Evolutionary conservation across 805 yeast genomes (phyloP).

Genomic region (Kazachstania taianensis): DNA sequence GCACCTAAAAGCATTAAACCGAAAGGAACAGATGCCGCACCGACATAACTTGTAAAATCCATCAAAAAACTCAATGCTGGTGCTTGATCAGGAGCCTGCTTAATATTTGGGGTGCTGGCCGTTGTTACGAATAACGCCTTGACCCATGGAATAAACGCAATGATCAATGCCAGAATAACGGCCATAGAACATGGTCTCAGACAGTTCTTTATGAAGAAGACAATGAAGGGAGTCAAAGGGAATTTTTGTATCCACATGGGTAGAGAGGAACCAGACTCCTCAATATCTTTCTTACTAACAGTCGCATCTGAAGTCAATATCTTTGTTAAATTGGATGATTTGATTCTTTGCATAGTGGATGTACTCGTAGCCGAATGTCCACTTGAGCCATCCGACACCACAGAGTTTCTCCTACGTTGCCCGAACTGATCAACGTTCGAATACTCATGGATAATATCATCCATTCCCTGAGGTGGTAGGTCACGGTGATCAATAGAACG

Average conservation of each 20-base stretch:
- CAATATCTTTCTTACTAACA: slow-evolving; percentile 23
- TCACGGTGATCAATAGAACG: slow-evolving; percentile 26
- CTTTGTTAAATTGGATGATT: slow-evolving; percentile 22
- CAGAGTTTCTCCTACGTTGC: slow-evolving; percentile 15
- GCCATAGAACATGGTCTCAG: slow-evolving; percentile 66
- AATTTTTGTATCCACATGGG: slow-evolving; percentile 23
- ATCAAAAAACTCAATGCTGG: slow-evolving; percentile 84
- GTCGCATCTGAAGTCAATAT: slow-evolving; percentile 29
- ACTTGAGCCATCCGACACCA: background rate
- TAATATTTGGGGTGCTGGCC: slow-evolving; percentile 36
- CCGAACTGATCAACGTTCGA: slow-evolving; percentile 29
- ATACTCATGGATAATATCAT: slow-evolving; percentile 42
- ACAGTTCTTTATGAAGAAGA: slow-evolving; percentile 41
- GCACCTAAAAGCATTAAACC: slow-evolving; percentile 83
- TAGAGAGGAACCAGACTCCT: slow-evolving; percentile 23
- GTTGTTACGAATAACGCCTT: slow-evolving; percentile 58
- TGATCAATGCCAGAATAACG: slow-evolving; percentile 49
- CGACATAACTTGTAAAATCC: slow-evolving; percentile 71
- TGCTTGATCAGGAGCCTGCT: slow-evolving; percentile 71
- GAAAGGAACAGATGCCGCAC: slow-evolving; percentile 82
- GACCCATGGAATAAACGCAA: slow-evolving; percentile 84
- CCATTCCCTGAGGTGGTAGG: slow-evolving; percentile 34
- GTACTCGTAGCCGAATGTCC: background rate
- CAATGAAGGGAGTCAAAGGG: slow-evolving; percentile 21
- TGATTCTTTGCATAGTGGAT: slow-evolving; percentile 10